These are phyloP conservation scores for Scheffersomyces titani DNA, from an alignment of 1,139 yeast species.

Conservation along the genomic window DNA sequence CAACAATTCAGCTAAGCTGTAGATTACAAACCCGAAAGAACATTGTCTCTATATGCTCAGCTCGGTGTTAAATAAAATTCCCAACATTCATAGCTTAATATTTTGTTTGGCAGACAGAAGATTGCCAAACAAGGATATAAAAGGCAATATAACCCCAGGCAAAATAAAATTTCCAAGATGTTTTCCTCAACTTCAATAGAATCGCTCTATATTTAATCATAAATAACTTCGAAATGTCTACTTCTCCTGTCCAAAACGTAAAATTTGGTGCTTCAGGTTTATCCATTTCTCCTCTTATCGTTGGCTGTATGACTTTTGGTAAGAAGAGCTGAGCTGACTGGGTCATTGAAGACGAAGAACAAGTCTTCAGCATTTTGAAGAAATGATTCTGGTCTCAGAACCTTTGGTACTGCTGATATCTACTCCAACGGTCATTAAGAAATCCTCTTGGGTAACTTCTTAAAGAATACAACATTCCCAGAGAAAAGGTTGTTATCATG, in stretches of 20 bases:
- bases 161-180: neutral
- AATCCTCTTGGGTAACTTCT: conserved; percentile 40
- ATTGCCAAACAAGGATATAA: neutral
- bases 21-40: neutral
- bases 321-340: conserved; percentile 46
- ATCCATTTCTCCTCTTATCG: conserved; percentile 49
- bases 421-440: conserved; percentile 50
- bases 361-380: conserved; percentile 38
- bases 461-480: conserved; percentile 42
- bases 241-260: conserved; percentile 2
- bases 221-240: neutral
- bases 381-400: conserved; percentile 49
- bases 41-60: neutral
- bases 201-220: neutral
- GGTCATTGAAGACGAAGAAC: conserved; percentile 42
- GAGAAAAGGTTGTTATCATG: conserved; percentile 49
- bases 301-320: conserved; percentile 65
- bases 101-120: neutral
- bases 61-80: neutral
- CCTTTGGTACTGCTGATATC: conserved; percentile 54
- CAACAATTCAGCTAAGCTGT: neutral
- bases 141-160: neutral
- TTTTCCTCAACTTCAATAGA: neutral
- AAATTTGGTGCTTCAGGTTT: conserved; percentile 53
- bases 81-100: neutral